phyloP scores from a whole-genome alignment of 2,329 filamentous ascomycete genomes.

The Colletotrichum trifolii region DNA sequence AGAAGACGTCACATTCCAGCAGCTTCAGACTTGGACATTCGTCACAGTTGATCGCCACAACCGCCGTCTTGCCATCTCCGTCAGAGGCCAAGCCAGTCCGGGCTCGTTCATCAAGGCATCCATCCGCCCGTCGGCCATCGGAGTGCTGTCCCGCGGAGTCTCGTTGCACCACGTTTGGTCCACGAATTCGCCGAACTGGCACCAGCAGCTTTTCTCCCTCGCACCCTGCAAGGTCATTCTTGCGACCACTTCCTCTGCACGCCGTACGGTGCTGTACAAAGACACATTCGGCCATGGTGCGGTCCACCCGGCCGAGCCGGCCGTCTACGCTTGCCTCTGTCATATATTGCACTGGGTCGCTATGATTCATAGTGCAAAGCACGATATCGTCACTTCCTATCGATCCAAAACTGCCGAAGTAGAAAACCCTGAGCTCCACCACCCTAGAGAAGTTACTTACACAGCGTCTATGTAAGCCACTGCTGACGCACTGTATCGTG shows the following conservation, averaged over 20 bases:
- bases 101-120: no score
- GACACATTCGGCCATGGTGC: constrained; percentile 2
- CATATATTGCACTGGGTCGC: constrained; percentile 34
- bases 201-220: no score
- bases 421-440: constrained; percentile 29
- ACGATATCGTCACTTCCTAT: constrained; percentile 38
- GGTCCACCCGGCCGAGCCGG: constrained; percentile 21
- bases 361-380: constrained; percentile 34
- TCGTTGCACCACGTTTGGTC: no score
- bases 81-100: no score
- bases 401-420: constrained; percentile 36
- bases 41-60: background rate
- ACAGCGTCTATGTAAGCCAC: constrained; percentile 23
- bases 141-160: no score
- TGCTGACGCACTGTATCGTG: no score
- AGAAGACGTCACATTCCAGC: no score
- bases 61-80: no score
- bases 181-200: no score
- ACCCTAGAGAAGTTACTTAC: constrained; percentile 28
- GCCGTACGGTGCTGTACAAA: no score
- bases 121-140: no score
- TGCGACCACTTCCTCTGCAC: background rate
- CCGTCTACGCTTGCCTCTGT: constrained; percentile 25
- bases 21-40: background rate
- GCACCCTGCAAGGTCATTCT: background rate